Evolutionary conservation across 2,329 filamentous ascomycete species (phyloP), one percentile per base, ranked within the genome.

Genomic region (Fonsecaea monophora): DNA sequence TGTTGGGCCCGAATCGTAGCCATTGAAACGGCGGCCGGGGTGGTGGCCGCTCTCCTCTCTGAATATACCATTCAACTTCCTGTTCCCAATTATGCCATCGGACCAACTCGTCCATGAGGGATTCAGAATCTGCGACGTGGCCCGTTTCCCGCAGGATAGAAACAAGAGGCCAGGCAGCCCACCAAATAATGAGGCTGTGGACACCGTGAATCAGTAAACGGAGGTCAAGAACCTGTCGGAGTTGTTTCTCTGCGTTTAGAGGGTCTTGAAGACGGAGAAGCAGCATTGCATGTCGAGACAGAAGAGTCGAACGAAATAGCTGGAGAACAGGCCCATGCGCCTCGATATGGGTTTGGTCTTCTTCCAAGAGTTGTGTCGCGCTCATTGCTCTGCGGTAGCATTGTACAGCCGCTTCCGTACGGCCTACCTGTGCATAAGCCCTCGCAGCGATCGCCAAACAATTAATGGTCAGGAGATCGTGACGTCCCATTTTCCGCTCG

Each of bases 391-490:
- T 42, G 6, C 38, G n/a, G n/a, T 32, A 42, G 30, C 53, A 61
- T 18, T 54, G 30, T 10, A 35, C 34, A 5, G 59, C 59, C 18
- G 18, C 18, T n/a, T 15, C 12, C 2, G 37, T 13, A n/a, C 40
- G 50, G 3, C 48, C 59, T 2, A 61, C 8, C 21, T 61, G 37
- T 15, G 59, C 45, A 45, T 67, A 64, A 12, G 63, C 66, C 30
- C 68, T 64, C 18, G 69, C 60, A 6, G 65, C 21, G 15, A 73
- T 63, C 9, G 54, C 56, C n/a, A 62, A 54, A 57, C 68, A 68
- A 40, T 66, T 71, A 30, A 73, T 65, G 7, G 70, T 69, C 38
- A 72, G 34, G 10, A 70, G 65, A 50, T 69, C 63, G 32, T 66
- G 58, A 13, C 18, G 50, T 10, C 71, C 71, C 68, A 72, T 70